Evolutionary conservation across 2,329 filamentous ascomycete genomes (phyloP), one percentile per base, ranked within the genome.

Genomic region (Raffaelea deltoideospora): DNA sequence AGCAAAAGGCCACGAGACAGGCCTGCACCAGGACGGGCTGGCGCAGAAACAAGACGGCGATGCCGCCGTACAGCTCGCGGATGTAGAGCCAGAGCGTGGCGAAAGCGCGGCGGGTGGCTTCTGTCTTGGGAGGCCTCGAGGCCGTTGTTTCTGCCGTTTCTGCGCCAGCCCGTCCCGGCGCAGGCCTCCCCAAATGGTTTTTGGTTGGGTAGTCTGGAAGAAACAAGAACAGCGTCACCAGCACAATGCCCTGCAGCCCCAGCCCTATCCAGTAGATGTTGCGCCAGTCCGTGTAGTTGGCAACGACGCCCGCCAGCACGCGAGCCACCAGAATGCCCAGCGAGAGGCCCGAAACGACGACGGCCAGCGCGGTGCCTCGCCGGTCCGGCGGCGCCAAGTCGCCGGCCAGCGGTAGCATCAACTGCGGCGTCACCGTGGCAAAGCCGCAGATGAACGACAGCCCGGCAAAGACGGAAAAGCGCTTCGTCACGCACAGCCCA

Each of bases 201-300:
- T 79, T 79, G 2, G 71, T 67, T 0, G 82, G 84, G 45, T 90
- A 90, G 52, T 87, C 80, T 0, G 82, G 82, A 76, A 90, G 79
- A 54, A 76, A 82, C 31, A 75, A 51, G 60, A 72, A 87, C 6
- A 88, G 67, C 0, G 77, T 56, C 7, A 60, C 44, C 38, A 78
- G 68, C 42, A 88, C 76, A 9, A 72, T 49, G 47, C 72, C 77
- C 54, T 90, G 83, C 0, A 82, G 59, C 0, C 65, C 81, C 5
- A 87, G 69, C 0, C 79, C 69, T 41, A 87, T 62, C 79, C 80
- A 88, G 60, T 86, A 90, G 8, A 88, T 74, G 40, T 71, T 72
- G 19, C 83, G 67, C 84, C 84, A 90, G 43, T 67, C 65, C 0
- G 75, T 76, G 49, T 72, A 86, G 47, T 84, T 72, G 1, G 81